phyloP scores from a whole-genome alignment of 73 alveolate genomes.

The Breviolum minutum region DNA sequence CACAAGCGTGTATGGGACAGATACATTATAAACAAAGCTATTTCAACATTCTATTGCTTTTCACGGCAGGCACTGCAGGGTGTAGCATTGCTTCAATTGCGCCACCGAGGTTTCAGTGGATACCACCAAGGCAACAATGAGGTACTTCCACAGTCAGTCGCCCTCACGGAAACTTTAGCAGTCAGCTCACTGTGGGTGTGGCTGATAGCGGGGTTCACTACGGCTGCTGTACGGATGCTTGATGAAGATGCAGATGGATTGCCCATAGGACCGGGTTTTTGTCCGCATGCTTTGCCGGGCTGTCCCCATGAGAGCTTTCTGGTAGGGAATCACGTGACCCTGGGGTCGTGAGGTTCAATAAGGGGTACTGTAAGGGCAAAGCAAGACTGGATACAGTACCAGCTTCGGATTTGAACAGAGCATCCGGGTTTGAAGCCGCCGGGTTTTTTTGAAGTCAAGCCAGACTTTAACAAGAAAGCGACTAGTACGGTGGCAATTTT shows the following conservation, averaged over 20 bases:
- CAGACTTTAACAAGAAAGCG: too few relatives aligned
- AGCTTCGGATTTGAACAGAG: too few relatives aligned
- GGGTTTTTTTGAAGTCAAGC: too few relatives aligned
- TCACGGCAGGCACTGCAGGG: background rate
- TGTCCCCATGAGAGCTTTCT: background rate
- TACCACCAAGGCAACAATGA: conserved; percentile 84
- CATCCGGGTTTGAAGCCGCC: too few relatives aligned
- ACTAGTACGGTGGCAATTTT: too few relatives aligned
- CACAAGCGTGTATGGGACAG: too few relatives aligned
- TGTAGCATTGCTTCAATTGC: background rate
- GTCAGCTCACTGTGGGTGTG: conserved; percentile 86
- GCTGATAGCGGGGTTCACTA: conserved; percentile 86
- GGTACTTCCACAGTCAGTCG: conserved; percentile 43
- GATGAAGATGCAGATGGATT: conserved; percentile 88
- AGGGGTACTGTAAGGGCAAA: too few relatives aligned
- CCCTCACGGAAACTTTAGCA: conserved; percentile 63
- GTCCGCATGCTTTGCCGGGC: background rate
- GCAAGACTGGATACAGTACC: too few relatives aligned
- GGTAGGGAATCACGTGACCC: too few relatives aligned
- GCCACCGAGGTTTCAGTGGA: conserved; percentile 41
- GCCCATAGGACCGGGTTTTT: conserved; percentile 43
- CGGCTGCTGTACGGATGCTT: conserved; percentile 90
- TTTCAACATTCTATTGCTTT: too few relatives aligned
- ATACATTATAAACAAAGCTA: too few relatives aligned
- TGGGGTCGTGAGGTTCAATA: too few relatives aligned